Evolutionary conservation across 2,329 filamentous ascomycete genomes (phyloP).

Genomic region (Aspergillus sergii): DNA sequence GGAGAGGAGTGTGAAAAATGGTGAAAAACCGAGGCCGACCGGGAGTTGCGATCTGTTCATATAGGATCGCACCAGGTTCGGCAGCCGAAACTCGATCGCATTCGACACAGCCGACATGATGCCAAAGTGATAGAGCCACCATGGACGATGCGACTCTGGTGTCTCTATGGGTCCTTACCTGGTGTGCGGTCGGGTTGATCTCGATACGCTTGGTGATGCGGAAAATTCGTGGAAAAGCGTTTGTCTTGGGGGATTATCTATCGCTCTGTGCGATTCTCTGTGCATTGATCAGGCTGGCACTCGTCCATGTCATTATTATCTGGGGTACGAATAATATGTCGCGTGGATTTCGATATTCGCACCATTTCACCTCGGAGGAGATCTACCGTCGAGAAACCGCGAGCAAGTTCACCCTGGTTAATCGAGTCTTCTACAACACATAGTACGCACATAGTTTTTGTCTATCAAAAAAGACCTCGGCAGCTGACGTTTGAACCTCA

Average conservation of each 20-base stretch:
- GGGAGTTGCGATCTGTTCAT: conserved; percentile 3
- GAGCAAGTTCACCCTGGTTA: conserved; percentile 5
- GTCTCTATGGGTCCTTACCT: conserved; percentile 4
- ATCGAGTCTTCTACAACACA: conserved; percentile 8
- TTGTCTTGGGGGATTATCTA: conserved; percentile 3
- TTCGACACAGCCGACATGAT: conserved; percentile 1
- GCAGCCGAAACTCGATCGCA: not conserved
- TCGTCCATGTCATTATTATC: conserved; percentile 5
- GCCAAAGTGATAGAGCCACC: not conserved
- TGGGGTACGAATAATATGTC: conserved; percentile 8
- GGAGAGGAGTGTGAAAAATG: not conserved
- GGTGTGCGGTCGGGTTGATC: conserved; percentile 4
- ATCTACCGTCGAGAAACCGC: conserved; percentile 4
- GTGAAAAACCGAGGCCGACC: not conserved
- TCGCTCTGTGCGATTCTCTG: conserved; percentile 6
- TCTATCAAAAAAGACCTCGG: not conserved
- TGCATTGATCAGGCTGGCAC: conserved; percentile 3
- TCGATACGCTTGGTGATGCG: conserved; percentile 6
- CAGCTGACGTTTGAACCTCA: not conserved
- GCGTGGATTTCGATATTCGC: not conserved
- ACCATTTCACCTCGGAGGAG: conserved; percentile 4
- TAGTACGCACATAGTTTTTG: not conserved
- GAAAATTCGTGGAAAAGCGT: conserved; percentile 4
- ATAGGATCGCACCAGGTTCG: not conserved
- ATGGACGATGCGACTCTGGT: conserved; percentile 5